phyloP scores from a whole-genome alignment of 345 rosid species.

The Linum trigynum region DNA sequence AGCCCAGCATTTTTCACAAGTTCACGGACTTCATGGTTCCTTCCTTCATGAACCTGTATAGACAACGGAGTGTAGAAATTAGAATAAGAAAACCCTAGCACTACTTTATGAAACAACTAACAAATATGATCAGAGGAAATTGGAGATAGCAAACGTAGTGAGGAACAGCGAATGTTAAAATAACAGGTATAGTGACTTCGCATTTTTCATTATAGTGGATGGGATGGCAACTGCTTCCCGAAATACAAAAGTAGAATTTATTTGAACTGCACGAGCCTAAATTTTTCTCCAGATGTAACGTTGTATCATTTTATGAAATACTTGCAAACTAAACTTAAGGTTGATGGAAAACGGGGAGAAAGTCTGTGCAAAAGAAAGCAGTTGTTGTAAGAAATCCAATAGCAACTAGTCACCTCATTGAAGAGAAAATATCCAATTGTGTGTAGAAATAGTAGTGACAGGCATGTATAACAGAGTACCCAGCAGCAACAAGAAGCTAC shows the following conservation, averaged over 20 bases:
- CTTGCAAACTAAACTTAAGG: too few species aligned
- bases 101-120: slow-evolving; percentile 1
- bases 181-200: too few species aligned
- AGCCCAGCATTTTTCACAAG: slow-evolving; percentile 91
- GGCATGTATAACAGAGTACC: not conserved
- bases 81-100: not conserved
- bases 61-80: not conserved
- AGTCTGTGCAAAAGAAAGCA: not conserved
- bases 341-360: not conserved
- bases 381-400: not conserved
- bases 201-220: too few species aligned
- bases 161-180: too few species aligned
- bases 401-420: not conserved
- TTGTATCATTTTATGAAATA: too few species aligned
- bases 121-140: not conserved
- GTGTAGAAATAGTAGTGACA: not conserved
- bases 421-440: not conserved
- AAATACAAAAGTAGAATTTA: too few species aligned
- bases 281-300: too few species aligned
- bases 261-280: too few species aligned
- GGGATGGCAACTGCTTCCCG: too few species aligned
- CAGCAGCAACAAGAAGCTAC: not conserved
- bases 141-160: not conserved
- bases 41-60: slow-evolving; percentile 89
- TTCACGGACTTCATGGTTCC: slow-evolving; percentile 93